A percentile compares a stretch with the other conserved stretches of the same genome.
Conservation (phyloP, 2,329 filamentous ascomycete genomes). For the Stagonosporopsis vannaccii region DNA sequence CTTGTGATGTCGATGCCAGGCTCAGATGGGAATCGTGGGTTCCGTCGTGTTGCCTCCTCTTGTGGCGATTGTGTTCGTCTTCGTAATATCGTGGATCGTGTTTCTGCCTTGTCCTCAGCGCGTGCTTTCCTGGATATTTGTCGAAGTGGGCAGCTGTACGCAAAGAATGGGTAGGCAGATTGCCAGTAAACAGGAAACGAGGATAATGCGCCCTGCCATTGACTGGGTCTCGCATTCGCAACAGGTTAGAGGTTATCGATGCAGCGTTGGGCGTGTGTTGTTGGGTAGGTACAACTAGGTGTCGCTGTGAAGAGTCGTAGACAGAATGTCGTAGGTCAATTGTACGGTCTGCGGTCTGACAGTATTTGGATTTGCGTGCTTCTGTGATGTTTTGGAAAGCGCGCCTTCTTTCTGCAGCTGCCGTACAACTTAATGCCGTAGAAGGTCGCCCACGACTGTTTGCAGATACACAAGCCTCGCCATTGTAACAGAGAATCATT, state of each 20-base stretch:
- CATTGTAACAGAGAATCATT: slow-evolving; percentile 4
- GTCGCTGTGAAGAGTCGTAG: not conserved
- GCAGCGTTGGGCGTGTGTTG: not conserved
- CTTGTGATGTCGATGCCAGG: not conserved
- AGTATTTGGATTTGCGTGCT: not conserved
- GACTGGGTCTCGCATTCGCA: not conserved
- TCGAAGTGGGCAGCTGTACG: slow-evolving; percentile 30
- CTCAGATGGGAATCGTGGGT: slow-evolving; percentile 10
- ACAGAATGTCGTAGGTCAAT: not conserved
- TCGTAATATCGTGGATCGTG: slow-evolving; percentile 24
- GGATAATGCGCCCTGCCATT: slow-evolving; percentile 19
- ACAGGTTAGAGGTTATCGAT: not conserved
- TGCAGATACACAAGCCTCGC: not conserved
- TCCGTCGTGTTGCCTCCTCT: slow-evolving; percentile 11
- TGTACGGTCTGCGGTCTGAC: not conserved
- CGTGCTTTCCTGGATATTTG: slow-evolving; percentile 4
- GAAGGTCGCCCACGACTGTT: too few species aligned
- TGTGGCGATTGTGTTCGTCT: slow-evolving; percentile 8
- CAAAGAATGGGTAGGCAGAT: slow-evolving; percentile 33
- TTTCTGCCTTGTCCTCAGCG: slow-evolving; percentile 20
- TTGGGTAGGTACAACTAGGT: not conserved
- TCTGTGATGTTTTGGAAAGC: not conserved
- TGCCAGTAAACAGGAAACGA: slow-evolving; percentile 29
- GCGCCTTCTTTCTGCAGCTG: slow-evolving; percentile 2
- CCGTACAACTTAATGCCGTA: too few species aligned